Evolutionary conservation across 208 protist genomes (phyloP).

Genomic region (Zelonia costaricensis): DNA sequence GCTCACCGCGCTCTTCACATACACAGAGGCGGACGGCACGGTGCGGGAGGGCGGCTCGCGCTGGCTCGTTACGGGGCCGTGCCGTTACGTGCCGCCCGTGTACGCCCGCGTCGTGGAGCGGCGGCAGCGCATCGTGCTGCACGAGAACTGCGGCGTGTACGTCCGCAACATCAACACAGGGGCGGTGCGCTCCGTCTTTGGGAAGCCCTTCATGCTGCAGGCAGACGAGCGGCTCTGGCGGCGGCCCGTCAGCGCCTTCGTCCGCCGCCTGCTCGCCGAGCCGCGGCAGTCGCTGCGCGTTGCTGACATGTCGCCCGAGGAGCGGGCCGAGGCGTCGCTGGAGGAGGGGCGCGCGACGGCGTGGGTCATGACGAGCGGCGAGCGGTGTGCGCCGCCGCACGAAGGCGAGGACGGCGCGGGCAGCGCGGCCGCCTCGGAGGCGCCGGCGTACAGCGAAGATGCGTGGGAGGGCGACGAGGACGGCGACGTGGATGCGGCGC

Average conservation of each 20-base stretch:
- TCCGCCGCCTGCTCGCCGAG: constrained; percentile 52
- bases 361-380: background rate
- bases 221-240: constrained; percentile 83
- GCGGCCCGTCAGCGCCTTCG: constrained; percentile 52
- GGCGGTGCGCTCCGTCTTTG: constrained; percentile 50
- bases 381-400: background rate
- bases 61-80: constrained; percentile 95
- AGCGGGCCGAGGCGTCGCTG: constrained; percentile 18
- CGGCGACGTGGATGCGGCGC: no score
- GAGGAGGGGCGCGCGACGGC: constrained; percentile 10
- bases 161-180: constrained; percentile 92
- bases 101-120: constrained; percentile 91
- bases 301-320: constrained; percentile 25
- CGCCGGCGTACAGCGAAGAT: constrained; percentile 8
- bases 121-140: constrained; percentile 86
- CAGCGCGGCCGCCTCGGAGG: no score
- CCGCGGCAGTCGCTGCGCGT: constrained; percentile 46
- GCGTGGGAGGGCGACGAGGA: background rate
- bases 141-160: constrained; percentile 96
- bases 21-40: constrained; percentile 11
- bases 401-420: no score
- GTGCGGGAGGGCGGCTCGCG: constrained; percentile 47
- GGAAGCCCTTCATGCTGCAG: constrained; percentile 58
- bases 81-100: constrained; percentile 91
- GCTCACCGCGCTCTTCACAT: constrained; percentile 18